Conservation (phyloP, 768 basidiomycete species). For the Termitomyces sp. region DNA sequence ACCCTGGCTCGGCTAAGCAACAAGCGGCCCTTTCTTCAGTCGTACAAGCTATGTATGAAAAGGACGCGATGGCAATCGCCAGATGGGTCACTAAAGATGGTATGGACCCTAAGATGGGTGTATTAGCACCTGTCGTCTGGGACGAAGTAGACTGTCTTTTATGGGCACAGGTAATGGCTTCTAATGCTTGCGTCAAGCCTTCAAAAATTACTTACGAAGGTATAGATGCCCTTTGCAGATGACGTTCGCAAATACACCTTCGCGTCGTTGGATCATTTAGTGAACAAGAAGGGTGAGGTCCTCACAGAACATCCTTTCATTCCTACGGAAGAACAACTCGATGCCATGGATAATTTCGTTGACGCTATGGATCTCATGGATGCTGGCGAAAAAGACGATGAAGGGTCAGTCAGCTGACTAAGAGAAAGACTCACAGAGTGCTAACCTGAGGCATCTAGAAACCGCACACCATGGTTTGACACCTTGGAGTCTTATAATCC, state of each 20-base stretch:
- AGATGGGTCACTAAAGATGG: conserved; percentile 75
- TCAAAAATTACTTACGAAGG: no score
- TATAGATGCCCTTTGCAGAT: conserved; percentile 94
- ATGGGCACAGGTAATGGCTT: conserved; percentile 66
- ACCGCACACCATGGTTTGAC: conserved; percentile 70
- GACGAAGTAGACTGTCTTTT: conserved; percentile 73
- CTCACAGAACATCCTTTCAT: conserved; percentile 77
- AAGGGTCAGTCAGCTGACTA: conserved; percentile 46
- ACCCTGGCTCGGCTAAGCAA: conserved; percentile 55
- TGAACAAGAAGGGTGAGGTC: conserved; percentile 69
- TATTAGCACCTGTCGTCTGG: conserved; percentile 58
- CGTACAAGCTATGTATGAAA: conserved; percentile 72
- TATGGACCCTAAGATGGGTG: conserved; percentile 81
- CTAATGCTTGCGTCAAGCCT: not conserved
- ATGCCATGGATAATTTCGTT: conserved; percentile 84
- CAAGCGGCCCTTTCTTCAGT: conserved; percentile 87
- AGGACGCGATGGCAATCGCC: conserved; percentile 69
- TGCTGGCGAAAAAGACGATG: conserved; percentile 69
- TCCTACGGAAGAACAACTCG: conserved; percentile 71
- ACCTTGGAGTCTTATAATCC: conserved; percentile 80
- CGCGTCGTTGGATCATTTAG: conserved; percentile 67
- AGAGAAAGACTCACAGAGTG: not conserved
- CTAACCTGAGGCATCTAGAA: conserved; percentile 32
- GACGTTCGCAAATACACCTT: conserved; percentile 88
- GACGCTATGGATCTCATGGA: conserved; percentile 85